phyloP scores from a whole-genome alignment of 2,329 filamentous ascomycete species.

The Trichoderma koningiopsis region DNA sequence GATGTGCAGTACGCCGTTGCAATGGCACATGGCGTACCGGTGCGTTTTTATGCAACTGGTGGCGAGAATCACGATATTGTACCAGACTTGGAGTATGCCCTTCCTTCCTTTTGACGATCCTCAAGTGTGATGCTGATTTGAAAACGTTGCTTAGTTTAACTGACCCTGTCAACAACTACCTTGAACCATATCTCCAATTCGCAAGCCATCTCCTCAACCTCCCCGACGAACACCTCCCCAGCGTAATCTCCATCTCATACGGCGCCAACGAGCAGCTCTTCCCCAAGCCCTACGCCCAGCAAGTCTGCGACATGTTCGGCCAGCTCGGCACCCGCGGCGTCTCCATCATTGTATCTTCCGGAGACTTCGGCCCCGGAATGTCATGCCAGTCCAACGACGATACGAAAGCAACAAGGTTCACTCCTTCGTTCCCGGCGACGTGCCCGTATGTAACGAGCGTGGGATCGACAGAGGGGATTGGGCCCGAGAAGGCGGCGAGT shows the following conservation, averaged over 20 bases:
- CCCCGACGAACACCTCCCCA: slow-evolving; percentile 57
- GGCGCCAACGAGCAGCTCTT: slow-evolving; percentile 69
- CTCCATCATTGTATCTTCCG: slow-evolving; percentile 65
- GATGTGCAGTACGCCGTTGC: slow-evolving; percentile 43
- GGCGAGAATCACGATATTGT: slow-evolving; percentile 37
- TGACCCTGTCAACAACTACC: slow-evolving; percentile 35
- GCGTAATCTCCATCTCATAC: slow-evolving; percentile 70
- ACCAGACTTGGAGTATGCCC: slow-evolving; percentile 39
- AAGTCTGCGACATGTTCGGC: slow-evolving; percentile 58
- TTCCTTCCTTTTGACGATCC: background rate
- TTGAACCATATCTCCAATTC: slow-evolving; percentile 69
- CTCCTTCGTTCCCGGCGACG: slow-evolving; percentile 40
- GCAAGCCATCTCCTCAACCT: slow-evolving; percentile 61
- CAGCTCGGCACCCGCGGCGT: slow-evolving; percentile 68
- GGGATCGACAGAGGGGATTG: slow-evolving; percentile 56
- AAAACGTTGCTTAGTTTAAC: background rate
- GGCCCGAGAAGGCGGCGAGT: slow-evolving; percentile 55
- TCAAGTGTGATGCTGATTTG: background rate
- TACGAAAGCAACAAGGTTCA: slow-evolving; percentile 38
- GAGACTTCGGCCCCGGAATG: slow-evolving; percentile 51
- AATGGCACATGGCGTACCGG: slow-evolving; percentile 39
- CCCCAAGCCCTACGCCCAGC: slow-evolving; percentile 57
- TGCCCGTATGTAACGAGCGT: slow-evolving; percentile 66
- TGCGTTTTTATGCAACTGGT: slow-evolving; percentile 39
- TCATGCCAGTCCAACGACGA: slow-evolving; percentile 44